Percentiles rank a stretch among this genome's conserved stretches.
These are phyloP conservation scores for Silene latifolia DNA, from an alignment of 148 eudicot species.

Conservation along the genomic window DNA sequence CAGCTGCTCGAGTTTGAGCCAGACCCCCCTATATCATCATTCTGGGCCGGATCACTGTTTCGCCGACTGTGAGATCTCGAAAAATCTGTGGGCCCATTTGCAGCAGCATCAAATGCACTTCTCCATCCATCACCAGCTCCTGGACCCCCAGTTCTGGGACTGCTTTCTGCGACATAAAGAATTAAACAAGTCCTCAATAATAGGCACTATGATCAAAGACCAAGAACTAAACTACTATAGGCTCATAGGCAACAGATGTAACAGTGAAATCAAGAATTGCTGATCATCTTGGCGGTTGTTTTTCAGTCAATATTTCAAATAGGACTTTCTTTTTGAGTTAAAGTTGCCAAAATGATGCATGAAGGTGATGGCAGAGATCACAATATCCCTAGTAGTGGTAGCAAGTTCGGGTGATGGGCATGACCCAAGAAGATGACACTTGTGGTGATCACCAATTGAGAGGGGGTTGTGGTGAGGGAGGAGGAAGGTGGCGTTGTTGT, in stretches of 20 bases:
- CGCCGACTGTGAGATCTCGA: slow-evolving; percentile 74
- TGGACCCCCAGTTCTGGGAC: slow-evolving; percentile 68
- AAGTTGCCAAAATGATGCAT: no score
- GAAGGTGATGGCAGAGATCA: no score
- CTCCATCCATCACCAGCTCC: slow-evolving; percentile 87
- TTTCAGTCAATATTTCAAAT: no score
- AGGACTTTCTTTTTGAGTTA: no score
- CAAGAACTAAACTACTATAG: neutral
- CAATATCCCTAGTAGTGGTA: no score
- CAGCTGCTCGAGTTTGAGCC: slow-evolving; percentile 72
- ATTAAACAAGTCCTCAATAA: neutral
- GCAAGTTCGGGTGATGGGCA: no score
- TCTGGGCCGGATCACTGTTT: slow-evolving; percentile 64
- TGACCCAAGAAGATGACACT: no score
- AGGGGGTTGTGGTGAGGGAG: no score
- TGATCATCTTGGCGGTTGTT: neutral
- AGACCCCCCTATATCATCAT: slow-evolving; percentile 65
- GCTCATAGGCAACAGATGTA: neutral
- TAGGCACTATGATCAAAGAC: neutral
- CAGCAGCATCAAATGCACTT: slow-evolving; percentile 91
- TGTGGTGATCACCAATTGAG: no score
- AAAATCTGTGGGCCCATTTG: slow-evolving; percentile 63
- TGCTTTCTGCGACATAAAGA: slow-evolving; percentile 56
- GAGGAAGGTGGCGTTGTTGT: no score
- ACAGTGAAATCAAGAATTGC: neutral